Evolutionary conservation across 768 basidiomycete species (phyloP).

Genomic region (Lactifluus echinatus): DNA sequence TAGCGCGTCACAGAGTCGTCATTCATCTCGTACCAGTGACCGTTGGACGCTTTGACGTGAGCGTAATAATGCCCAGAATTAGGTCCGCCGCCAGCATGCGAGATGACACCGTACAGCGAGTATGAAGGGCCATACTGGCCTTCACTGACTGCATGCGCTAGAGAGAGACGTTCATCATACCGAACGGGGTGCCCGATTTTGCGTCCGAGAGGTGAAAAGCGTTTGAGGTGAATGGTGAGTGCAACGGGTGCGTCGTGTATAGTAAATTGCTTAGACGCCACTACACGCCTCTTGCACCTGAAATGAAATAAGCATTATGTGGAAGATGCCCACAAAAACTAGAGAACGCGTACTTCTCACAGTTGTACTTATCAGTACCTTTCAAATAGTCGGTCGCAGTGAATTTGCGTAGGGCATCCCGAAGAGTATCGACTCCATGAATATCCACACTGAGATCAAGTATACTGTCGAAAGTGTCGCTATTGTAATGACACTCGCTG

Average conservation of each 20-base stretch:
- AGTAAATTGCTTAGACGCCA: slow-evolving; percentile 85
- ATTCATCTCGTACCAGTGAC: slow-evolving; percentile 89
- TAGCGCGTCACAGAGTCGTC: slow-evolving; percentile 62
- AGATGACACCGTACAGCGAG: slow-evolving; percentile 84
- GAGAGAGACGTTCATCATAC: slow-evolving; percentile 68
- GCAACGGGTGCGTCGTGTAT: slow-evolving; percentile 82
- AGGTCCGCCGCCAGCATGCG: slow-evolving; percentile 86
- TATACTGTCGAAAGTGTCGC: slow-evolving; percentile 94
- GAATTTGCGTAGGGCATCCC: slow-evolving; percentile 72
- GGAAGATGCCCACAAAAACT: not conserved
- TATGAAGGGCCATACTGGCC: slow-evolving; percentile 71
- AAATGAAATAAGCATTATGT: not conserved
- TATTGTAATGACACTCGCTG: slow-evolving; percentile 69
- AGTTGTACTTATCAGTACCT: slow-evolving; percentile 95
- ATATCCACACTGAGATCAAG: slow-evolving; percentile 93
- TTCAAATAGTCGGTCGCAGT: slow-evolving; percentile 73
- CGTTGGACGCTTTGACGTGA: slow-evolving; percentile 60
- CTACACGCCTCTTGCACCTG: slow-evolving; percentile 88
- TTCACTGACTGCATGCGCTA: slow-evolving; percentile 78
- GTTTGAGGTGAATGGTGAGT: slow-evolving; percentile 89
- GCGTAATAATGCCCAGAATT: slow-evolving; percentile 96
- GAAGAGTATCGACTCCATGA: slow-evolving; percentile 47
- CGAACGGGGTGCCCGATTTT: slow-evolving; percentile 72
- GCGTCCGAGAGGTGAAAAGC: slow-evolving; percentile 84
- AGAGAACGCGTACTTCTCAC: slow-evolving; percentile 73